These are phyloP conservation scores for Neofusicoccum ribis DNA, from an alignment of 2,329 filamentous ascomycete species.

Conservation along the genomic window DNA sequence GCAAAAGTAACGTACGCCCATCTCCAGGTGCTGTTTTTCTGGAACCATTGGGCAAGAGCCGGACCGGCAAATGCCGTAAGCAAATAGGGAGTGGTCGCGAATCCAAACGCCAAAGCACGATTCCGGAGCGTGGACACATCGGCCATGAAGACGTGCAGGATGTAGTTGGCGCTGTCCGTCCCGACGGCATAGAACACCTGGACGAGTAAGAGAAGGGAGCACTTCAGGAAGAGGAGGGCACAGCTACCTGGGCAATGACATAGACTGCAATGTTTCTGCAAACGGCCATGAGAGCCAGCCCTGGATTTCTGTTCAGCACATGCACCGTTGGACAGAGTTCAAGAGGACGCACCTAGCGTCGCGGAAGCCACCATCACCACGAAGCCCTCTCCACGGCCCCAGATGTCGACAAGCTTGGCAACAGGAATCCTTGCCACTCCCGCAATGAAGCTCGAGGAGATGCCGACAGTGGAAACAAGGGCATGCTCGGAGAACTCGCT, in stretches of 20 bases:
- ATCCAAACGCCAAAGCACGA: slow-evolving; percentile 63
- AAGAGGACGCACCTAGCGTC: background rate
- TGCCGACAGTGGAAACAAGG: slow-evolving; percentile 35
- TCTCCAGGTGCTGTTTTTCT: slow-evolving; percentile 58
- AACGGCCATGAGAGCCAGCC: slow-evolving; percentile 58
- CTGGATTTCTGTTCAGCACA: slow-evolving; percentile 48
- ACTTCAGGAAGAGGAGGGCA: background rate
- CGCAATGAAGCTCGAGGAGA: slow-evolving; percentile 38
- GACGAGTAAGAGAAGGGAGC: slow-evolving; percentile 24
- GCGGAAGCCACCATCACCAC: slow-evolving; percentile 34
- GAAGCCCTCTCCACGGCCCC: slow-evolving; percentile 43
- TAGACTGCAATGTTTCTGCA: slow-evolving; percentile 62
- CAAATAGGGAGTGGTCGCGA: slow-evolving; percentile 65
- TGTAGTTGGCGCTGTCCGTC: slow-evolving; percentile 58
- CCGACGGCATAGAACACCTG: slow-evolving; percentile 68
- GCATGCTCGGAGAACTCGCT: slow-evolving; percentile 35
- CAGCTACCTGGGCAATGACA: slow-evolving; percentile 54
- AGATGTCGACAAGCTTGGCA: slow-evolving; percentile 44
- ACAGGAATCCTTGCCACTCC: slow-evolving; percentile 41
- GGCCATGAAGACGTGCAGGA: slow-evolving; percentile 64
- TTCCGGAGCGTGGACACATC: slow-evolving; percentile 67
- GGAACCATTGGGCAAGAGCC: slow-evolving; percentile 56
- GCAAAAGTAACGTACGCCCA: slow-evolving; percentile 70
- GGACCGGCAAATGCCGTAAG: slow-evolving; percentile 65
- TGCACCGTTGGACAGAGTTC: slow-evolving; percentile 12